These are phyloP conservation scores for Aristolochia contorta DNA, from an alignment of 164 flowering plant species.

Conservation along the genomic window DNA sequence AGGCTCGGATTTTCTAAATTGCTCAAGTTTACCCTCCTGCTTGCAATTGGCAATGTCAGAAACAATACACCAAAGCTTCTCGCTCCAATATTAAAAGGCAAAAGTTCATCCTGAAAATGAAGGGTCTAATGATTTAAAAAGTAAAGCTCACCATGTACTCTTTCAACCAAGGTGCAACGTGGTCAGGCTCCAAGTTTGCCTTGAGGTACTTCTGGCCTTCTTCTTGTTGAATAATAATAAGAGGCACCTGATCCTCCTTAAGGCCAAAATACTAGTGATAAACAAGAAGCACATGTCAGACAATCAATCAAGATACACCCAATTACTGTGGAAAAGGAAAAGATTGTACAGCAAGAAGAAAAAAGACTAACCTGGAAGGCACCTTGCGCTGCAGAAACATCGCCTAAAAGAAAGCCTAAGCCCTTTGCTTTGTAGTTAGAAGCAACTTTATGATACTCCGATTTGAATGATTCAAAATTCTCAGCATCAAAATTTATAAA, in stretches of 20 bases:
- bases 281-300: neutral
- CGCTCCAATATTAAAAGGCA: neutral
- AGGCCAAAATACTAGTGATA: constrained; percentile 77
- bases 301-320: neutral
- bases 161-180: constrained; percentile 74
- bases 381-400: constrained; percentile 56
- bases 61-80: too few relatives aligned
- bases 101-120: neutral
- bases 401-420: constrained; percentile 68
- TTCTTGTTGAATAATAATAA: constrained; percentile 48
- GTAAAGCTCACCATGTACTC: constrained; percentile 52
- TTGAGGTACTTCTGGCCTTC: constrained; percentile 63
- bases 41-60: too few relatives aligned
- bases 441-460: constrained; percentile 59
- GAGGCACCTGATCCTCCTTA: constrained; percentile 61
- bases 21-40: constrained; percentile 64
- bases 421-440: constrained; percentile 42
- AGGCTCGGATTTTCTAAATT: constrained; percentile 67
- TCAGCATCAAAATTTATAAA: constrained; percentile 53
- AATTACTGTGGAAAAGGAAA: neutral
- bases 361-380: constrained; percentile 57
- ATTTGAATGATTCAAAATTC: constrained; percentile 35
- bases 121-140: too few relatives aligned
- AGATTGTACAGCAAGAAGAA: neutral
- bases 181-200: constrained; percentile 49